Percentiles rank a stretch among this genome's conserved stretches.
These are phyloP conservation scores for Ceratocystis huliohia DNA, from an alignment of 2,329 filamentous ascomycete species.

Conservation along the genomic window DNA sequence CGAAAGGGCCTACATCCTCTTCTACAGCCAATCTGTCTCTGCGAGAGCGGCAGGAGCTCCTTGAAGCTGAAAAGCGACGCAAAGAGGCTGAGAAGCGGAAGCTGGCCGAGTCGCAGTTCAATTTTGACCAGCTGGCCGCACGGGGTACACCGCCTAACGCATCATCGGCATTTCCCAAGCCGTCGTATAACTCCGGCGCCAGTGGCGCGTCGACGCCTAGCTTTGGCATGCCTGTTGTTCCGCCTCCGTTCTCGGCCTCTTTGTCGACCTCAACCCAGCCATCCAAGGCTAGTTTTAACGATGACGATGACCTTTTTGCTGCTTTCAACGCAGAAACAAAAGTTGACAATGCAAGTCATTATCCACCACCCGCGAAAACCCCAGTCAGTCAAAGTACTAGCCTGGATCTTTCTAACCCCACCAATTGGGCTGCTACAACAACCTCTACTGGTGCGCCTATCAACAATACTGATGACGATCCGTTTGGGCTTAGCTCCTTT, in stretches of 20 bases:
- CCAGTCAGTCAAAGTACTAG: conserved; percentile 31
- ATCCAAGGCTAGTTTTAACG: conserved; percentile 23
- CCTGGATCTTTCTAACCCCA: conserved; percentile 43
- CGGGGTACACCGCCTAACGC: conserved; percentile 41
- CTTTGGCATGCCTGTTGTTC: conserved; percentile 22
- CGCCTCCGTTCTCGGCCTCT: neutral
- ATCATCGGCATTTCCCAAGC: conserved; percentile 25
- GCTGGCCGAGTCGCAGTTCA: conserved; percentile 65
- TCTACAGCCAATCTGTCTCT: conserved; percentile 59
- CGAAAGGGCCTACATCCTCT: conserved; percentile 31
- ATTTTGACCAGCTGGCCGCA: conserved; percentile 55
- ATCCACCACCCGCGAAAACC: conserved; percentile 36
- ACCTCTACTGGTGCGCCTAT: conserved; percentile 30
- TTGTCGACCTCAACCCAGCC: neutral
- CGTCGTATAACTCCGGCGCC: conserved; percentile 18
- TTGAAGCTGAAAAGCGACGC: conserved; percentile 51
- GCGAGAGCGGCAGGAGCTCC: conserved; percentile 60
- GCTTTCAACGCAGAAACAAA: conserved; percentile 54
- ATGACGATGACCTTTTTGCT: conserved; percentile 53
- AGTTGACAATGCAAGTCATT: conserved; percentile 54
- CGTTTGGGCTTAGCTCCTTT: conserved; percentile 65
- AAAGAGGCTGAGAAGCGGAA: conserved; percentile 63
- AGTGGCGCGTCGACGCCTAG: conserved; percentile 22
- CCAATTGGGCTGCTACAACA: conserved; percentile 37
- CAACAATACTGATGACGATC: conserved; percentile 64